These are phyloP conservation scores for Talaromyces sp. DNA, from an alignment of 2,329 filamentous ascomycete genomes.

Conservation along the genomic window DNA sequence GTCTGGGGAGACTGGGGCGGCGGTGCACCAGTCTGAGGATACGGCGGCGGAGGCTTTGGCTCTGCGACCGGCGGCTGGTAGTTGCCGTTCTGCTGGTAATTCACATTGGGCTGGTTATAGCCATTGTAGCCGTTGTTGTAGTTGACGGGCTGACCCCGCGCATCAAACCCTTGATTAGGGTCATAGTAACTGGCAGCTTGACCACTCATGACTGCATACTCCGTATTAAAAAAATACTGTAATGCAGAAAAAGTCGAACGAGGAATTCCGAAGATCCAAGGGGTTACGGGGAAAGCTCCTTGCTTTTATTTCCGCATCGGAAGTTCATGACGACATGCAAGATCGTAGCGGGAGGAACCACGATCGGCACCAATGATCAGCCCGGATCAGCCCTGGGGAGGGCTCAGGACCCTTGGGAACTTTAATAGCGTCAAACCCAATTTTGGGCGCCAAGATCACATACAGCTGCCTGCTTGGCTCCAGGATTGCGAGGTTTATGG, in stretches of 20 bases:
- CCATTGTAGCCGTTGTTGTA: constrained; percentile 15
- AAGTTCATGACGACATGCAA: constrained; percentile 25
- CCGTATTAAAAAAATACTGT: background rate
- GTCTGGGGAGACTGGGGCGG: constrained; percentile 21
- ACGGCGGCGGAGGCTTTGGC: constrained; percentile 16
- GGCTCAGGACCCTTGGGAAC: constrained; percentile 1
- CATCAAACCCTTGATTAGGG: constrained; percentile 27
- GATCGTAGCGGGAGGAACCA: constrained; percentile 5
- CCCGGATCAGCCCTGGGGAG: constrained; percentile 11
- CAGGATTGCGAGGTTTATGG: no score
- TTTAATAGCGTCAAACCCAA: constrained; percentile 2
- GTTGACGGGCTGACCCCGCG: constrained; percentile 18
- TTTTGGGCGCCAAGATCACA: background rate
- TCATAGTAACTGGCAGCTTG: constrained; percentile 43
- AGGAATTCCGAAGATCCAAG: background rate
- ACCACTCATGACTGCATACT: constrained; percentile 36
- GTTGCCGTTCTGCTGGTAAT: constrained; percentile 14
- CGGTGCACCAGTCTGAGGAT: constrained; percentile 17
- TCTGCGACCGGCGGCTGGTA: constrained; percentile 29
- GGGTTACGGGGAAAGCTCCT: constrained; percentile 12
- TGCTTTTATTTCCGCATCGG: constrained; percentile 16
- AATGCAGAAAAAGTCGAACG: background rate
- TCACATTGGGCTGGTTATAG: constrained; percentile 4
- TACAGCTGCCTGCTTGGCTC: no score
- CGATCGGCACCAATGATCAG: constrained; percentile 5